Conservation (phyloP, 495 filamentous ascomycete species). For the Chaetomium tenue region DNA sequence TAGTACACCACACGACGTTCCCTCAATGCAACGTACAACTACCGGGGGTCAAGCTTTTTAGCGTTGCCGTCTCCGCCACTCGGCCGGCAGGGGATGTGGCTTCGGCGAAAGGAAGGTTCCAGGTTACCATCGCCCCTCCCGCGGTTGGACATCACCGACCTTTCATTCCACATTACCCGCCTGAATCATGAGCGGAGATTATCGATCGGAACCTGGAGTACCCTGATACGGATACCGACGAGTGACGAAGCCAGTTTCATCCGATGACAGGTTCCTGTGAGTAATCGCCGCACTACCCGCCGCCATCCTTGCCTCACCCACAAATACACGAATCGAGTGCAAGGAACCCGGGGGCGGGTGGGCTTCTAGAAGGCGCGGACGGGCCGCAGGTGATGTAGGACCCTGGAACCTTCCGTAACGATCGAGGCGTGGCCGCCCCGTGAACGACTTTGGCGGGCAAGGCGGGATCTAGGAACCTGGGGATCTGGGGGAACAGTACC, state of each 20-base stretch:
- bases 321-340: not conserved
- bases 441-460: not conserved
- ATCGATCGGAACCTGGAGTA: not conserved
- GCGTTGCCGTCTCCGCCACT: not conserved
- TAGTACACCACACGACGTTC: no score
- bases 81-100: not conserved
- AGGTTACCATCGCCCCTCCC: not conserved
- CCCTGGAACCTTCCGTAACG: not conserved
- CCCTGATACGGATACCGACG: not conserved
- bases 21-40: not conserved
- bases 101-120: not conserved
- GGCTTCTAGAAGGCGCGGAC: not conserved
- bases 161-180: not conserved
- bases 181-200: constrained; percentile 1
- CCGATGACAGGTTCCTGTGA: not conserved
- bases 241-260: constrained; percentile 3
- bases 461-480: constrained; percentile 1
- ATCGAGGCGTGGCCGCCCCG: not conserved
- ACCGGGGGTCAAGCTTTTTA: constrained; percentile 15
- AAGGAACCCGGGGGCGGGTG: not conserved
- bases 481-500: constrained; percentile 4
- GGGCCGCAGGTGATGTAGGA: not conserved
- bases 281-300: not conserved
- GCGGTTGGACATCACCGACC: not conserved
- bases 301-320: constrained; percentile 12